Conservation (phyloP, 2,329 filamentous ascomycete species). For the Alternaria hordeiaustralica region DNA sequence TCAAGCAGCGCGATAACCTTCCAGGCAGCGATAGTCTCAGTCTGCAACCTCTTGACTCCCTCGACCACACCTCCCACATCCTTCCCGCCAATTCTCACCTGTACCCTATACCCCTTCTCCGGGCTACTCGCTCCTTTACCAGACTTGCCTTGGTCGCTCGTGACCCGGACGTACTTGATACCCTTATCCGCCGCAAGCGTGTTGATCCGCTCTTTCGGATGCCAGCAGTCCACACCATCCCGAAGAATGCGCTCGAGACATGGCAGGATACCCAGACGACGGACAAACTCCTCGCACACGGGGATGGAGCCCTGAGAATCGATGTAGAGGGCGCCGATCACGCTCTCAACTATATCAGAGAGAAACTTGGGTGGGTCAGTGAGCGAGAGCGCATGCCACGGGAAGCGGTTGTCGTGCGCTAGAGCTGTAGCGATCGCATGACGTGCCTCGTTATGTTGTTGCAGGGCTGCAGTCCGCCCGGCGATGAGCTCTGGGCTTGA, state of each 20-base stretch:
- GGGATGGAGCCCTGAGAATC: slow-evolving; percentile 59
- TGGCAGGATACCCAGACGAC: slow-evolving; percentile 68
- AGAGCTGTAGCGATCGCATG: slow-evolving; percentile 61
- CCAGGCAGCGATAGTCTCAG: slow-evolving; percentile 50
- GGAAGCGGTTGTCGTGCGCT: slow-evolving; percentile 63
- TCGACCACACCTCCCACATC: slow-evolving; percentile 42
- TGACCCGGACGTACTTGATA: slow-evolving; percentile 60
- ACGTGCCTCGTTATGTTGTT: slow-evolving; percentile 59
- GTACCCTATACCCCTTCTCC: slow-evolving; percentile 34
- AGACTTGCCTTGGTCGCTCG: slow-evolving; percentile 16
- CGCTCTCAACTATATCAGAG: slow-evolving; percentile 71
- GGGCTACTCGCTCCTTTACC: neutral
- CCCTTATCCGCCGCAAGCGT: slow-evolving; percentile 59
- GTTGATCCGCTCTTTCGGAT: slow-evolving; percentile 73
- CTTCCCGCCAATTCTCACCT: slow-evolving; percentile 44
- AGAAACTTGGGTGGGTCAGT: slow-evolving; percentile 51
- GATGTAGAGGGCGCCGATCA: slow-evolving; percentile 83
- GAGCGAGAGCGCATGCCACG: slow-evolving; percentile 75
- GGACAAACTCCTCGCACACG: slow-evolving; percentile 66
- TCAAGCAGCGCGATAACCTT: slow-evolving; percentile 35
- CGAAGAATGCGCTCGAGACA: slow-evolving; percentile 68
- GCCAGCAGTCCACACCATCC: slow-evolving; percentile 59
- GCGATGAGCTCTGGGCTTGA: slow-evolving; percentile 56
- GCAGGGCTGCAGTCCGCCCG: slow-evolving; percentile 54
- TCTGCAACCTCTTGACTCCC: slow-evolving; percentile 44